These are phyloP conservation scores for Ophiocordyceps sinensis DNA, from an alignment of 2,329 filamentous ascomycete genomes.

Conservation along the genomic window DNA sequence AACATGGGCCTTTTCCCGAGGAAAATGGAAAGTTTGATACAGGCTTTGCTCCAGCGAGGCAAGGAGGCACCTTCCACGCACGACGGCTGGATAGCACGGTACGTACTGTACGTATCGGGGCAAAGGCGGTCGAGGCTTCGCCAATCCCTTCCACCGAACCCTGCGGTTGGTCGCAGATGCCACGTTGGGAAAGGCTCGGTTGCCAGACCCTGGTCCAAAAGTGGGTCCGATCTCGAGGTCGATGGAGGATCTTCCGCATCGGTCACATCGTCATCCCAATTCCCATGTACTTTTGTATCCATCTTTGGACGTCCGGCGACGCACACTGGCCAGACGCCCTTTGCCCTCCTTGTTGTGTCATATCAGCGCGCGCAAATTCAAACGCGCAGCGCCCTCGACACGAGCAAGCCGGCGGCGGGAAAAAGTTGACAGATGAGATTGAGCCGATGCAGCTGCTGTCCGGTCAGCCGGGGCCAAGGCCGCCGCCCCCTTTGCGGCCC, in stretches of 20 bases:
- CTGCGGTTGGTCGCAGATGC: not conserved
- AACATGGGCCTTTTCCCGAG: too few relatives aligned
- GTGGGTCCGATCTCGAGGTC: slow-evolving; percentile 11
- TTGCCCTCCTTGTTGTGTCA: not conserved
- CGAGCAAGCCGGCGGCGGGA: not conserved
- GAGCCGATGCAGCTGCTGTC: too few relatives aligned
- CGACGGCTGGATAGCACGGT: too few relatives aligned
- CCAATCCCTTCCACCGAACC: not conserved
- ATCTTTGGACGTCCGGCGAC: not conserved
- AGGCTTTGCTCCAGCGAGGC: too few relatives aligned
- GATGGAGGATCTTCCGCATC: slow-evolving; percentile 10
- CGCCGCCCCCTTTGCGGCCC: too few relatives aligned
- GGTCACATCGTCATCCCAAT: slow-evolving; percentile 2
- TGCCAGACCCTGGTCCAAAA: not conserved
- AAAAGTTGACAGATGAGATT: not conserved
- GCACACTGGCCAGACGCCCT: not conserved
- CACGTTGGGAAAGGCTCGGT: not conserved
- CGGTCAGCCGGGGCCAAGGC: too few relatives aligned
- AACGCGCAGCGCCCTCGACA: not conserved
- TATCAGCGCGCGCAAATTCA: not conserved
- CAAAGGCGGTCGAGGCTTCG: not conserved
- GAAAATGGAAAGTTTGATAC: too few relatives aligned
- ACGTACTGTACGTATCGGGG: not conserved
- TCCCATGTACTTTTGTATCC: not conserved
- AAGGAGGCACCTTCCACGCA: too few relatives aligned